Base-by-base conservation (phyloP, 176 grass and related monocot species). In the Musa acuminata region DNA sequence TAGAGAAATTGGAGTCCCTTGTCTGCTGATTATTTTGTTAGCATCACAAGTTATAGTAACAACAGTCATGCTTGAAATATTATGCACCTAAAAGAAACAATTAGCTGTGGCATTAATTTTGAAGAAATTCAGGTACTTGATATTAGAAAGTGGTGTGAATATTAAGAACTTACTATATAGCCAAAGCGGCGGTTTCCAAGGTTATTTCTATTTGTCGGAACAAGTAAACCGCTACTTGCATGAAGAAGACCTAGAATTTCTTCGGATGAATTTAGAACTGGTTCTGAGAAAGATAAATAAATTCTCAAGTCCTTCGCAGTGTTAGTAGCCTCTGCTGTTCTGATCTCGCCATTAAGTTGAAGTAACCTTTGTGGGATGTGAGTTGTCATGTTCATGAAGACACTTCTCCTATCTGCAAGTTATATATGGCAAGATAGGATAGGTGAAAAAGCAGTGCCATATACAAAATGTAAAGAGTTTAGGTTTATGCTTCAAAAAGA, bases 21-120 rank as follows among this genome's bases (percentile, higher is more conserved):
- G 94, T 82, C 94, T 87, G 84, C 94, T 93, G 52, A 93, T 98
- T 73, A 98, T 82, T 7, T 83, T 84, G 16, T 55, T 80, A 43
- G 82, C 35, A 27, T 93, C 80, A 9, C 86, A 93, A 62, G 73
- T 76, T 20, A 98, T 64, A 1, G 85, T 91, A 23, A 98, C 88
- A 66, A 91, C 57, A 51, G 84, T 68, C 2, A 79, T 84, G 78
- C 77, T 75, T 2, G 90, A 84, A 55, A 83, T 78, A 73, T 84
- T 90, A 21, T 80, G 83, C 75, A 93, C 87, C 94, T 98, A 7
- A 20, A 81, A 51, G 66, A 12, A 73, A 43, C 64, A 81, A 62
- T 64, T 58, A 76, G 23, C 52, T 48, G 9, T 26, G 35, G 35
- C 35, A 51, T 5, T 21, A 62, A 62, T 19, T 55, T 62, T 13